A percentile compares a stretch with the other conserved stretches of the same genome.
phyloP scores from a whole-genome alignment of 2,329 filamentous ascomycete species.

The Botryotinia calthae region DNA sequence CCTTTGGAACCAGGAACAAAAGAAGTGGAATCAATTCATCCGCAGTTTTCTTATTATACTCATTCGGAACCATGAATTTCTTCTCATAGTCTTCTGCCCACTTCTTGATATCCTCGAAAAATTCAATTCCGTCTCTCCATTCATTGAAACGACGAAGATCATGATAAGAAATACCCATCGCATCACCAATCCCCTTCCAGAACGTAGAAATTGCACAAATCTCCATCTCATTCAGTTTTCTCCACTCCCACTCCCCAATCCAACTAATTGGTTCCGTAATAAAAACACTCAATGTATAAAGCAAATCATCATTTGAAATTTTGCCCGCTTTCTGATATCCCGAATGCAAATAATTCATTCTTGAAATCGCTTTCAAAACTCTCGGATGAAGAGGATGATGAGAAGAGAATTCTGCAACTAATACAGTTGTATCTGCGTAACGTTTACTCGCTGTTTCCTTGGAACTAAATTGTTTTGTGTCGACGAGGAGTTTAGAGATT shows the following conservation, averaged over 20 bases:
- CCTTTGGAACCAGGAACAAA: conserved; percentile 51
- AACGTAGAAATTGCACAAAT: conserved; percentile 63
- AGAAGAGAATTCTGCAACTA: conserved; percentile 30
- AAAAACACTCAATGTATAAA: conserved; percentile 66
- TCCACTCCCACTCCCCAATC: conserved; percentile 68
- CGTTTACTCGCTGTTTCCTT: conserved; percentile 48
- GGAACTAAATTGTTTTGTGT: conserved; percentile 49
- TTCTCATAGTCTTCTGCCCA: conserved; percentile 59
- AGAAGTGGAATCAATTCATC: conserved; percentile 60
- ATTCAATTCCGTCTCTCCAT: conserved; percentile 53
- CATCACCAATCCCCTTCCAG: conserved; percentile 70
- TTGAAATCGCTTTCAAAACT: conserved; percentile 52
- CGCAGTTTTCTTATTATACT: conserved; percentile 52
- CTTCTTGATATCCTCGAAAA: conserved; percentile 47
- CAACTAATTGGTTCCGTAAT: conserved; percentile 64
- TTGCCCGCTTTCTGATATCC: conserved; percentile 55
- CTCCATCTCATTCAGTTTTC: conserved; percentile 64
- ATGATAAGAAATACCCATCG: conserved; percentile 61
- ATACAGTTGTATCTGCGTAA: conserved; percentile 30
- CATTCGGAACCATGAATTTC: conserved; percentile 53
- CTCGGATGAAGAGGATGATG: conserved; percentile 38
- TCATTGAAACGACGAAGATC: conserved; percentile 6
- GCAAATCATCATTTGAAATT: conserved; percentile 61
- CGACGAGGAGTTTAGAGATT: conserved; percentile 49
- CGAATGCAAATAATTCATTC: conserved; percentile 63